These are phyloP conservation scores for Leccinum rimulosum DNA, from an alignment of 768 basidiomycete genomes.

Conservation along the genomic window DNA sequence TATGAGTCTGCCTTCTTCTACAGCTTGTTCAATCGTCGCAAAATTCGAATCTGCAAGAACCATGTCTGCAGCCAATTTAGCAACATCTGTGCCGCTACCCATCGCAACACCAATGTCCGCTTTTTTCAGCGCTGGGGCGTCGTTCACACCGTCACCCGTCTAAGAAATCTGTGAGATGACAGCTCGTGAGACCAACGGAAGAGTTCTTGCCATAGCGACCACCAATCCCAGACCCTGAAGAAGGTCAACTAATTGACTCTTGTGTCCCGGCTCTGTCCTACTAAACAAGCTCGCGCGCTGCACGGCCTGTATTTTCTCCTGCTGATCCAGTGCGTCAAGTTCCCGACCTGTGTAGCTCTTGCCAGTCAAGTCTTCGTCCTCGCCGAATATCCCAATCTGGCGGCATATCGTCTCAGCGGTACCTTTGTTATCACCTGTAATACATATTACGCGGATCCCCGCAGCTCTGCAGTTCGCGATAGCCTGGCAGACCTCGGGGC, in stretches of 20 bases:
- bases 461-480: conserved; percentile 89
- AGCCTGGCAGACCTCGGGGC: conserved; percentile 86
- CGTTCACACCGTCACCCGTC: conserved; percentile 98
- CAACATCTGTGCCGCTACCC: conserved; percentile 98
- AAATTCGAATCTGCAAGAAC: conserved; percentile 97
- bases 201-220: conserved; percentile 80
- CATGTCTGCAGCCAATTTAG: conserved; percentile 98
- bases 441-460: conserved; percentile 94
- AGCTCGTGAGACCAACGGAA: conserved; percentile 7
- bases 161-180: conserved; percentile 29
- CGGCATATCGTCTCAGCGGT: conserved; percentile 97
- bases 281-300: conserved; percentile 87
- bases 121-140: conserved; percentile 94
- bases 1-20: conserved; percentile 96
- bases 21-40: conserved; percentile 92
- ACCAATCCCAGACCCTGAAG: conserved; percentile 89
- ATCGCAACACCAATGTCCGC: conserved; percentile 99
- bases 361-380: conserved; percentile 84
- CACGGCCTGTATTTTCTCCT: conserved; percentile 85
- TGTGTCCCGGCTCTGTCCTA: conserved; percentile 93
- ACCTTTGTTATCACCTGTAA: conserved; percentile 97
- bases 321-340: conserved; percentile 73
- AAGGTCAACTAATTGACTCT: conserved; percentile 91
- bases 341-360: conserved; percentile 96
- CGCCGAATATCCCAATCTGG: conserved; percentile 90